Evolutionary conservation across 176 grass and related monocot species (phyloP).

Genomic region (Lolium multiflorum): DNA sequence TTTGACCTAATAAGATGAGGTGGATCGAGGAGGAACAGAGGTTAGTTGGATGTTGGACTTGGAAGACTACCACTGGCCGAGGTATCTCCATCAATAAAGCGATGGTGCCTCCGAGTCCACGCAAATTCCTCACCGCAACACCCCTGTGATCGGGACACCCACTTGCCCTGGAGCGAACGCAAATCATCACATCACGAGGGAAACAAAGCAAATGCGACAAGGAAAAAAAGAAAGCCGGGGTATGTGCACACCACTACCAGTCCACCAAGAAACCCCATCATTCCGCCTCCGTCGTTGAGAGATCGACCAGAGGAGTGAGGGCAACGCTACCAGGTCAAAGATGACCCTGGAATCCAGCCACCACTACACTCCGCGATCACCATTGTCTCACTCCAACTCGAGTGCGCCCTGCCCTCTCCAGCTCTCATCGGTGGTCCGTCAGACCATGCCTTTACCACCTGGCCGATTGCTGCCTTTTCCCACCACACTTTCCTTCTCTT

Average conservation of each 20-base stretch:
- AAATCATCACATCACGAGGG: slow-evolving; percentile 46
- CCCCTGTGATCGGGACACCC: slow-evolving; percentile 27
- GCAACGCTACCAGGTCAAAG: slow-evolving; percentile 56
- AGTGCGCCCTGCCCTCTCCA: slow-evolving; percentile 22
- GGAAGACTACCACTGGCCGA: slow-evolving; percentile 45
- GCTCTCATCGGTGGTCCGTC: background rate
- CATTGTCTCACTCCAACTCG: slow-evolving; percentile 48
- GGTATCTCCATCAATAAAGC: slow-evolving; percentile 15
- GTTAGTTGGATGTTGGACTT: slow-evolving; percentile 46
- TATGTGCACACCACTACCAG: slow-evolving; percentile 17
- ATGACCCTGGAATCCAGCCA: slow-evolving; percentile 41
- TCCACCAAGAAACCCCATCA: slow-evolving; percentile 62
- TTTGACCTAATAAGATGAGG: slow-evolving; percentile 35
- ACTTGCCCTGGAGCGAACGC: slow-evolving; percentile 27
- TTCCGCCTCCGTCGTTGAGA: slow-evolving; percentile 32
- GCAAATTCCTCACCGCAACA: slow-evolving; percentile 32
- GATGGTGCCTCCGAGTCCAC: background rate
- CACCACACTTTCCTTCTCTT: slow-evolving; percentile 24
- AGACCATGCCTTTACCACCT: slow-evolving; percentile 29
- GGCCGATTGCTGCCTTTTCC: slow-evolving; percentile 39
- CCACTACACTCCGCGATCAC: slow-evolving; percentile 33
- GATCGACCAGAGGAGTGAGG: slow-evolving; percentile 47
- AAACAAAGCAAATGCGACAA: slow-evolving; percentile 23
- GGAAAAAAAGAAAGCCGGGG: background rate
- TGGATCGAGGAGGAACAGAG: slow-evolving; percentile 19